These are phyloP conservation scores for Cymbopogon citratus DNA, from an alignment of 176 grass and related monocot species.

Conservation along the genomic window DNA sequence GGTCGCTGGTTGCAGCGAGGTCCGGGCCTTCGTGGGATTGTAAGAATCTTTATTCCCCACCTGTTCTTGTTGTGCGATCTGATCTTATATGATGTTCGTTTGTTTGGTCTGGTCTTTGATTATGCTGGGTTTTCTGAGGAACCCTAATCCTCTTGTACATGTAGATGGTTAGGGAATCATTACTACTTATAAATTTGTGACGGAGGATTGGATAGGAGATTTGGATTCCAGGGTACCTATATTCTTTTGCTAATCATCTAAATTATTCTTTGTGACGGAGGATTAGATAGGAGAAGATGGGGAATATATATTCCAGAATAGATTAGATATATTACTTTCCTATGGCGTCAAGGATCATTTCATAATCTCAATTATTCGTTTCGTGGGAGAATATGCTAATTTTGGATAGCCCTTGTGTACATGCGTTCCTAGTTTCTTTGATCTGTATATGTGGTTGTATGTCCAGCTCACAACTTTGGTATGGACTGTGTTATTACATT, in stretches of 20 bases:
- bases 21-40: conserved; percentile 12
- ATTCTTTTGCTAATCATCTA: too few relatives aligned
- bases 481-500: not conserved
- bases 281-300: too few relatives aligned
- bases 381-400: not conserved
- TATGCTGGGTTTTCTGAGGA: not conserved
- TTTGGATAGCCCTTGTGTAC: not conserved
- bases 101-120: not conserved
- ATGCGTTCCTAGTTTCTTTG: not conserved
- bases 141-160: not conserved
- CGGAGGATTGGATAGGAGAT: too few relatives aligned
- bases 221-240: not conserved
- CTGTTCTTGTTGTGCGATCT: not conserved
- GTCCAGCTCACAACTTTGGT: not conserved
- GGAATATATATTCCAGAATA: too few relatives aligned
- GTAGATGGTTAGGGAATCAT: not conserved
- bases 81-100: not conserved
- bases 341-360: not conserved
- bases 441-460: not conserved
- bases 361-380: not conserved
- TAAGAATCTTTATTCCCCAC: conserved; percentile 3
- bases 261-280: not conserved
- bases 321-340: too few relatives aligned
- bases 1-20: conserved; percentile 8
- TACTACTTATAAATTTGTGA: not conserved